A percentile compares a stretch with the other conserved stretches of the same genome.
Conservation (phyloP, 768 basidiomycete genomes). For the Rhodosporidiobolus odoratus region DNA sequence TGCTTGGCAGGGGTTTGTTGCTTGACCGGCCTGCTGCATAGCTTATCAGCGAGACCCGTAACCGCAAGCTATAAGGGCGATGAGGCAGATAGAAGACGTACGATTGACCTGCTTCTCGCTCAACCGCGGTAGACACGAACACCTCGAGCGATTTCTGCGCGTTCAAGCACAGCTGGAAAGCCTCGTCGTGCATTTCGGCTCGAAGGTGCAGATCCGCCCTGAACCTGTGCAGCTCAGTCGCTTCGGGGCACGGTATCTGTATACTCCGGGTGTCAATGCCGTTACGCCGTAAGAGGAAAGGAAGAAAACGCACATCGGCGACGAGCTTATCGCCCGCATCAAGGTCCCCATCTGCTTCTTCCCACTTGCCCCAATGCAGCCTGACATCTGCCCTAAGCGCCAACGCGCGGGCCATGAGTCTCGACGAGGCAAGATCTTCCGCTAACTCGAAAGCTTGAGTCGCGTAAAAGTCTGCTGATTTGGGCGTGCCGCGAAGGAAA, state of each 20-base stretch:
- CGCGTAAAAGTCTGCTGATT: slow-evolving; percentile 78
- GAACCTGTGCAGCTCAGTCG: slow-evolving; percentile 12
- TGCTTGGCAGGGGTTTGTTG: slow-evolving; percentile 8
- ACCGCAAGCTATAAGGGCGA: too few relatives aligned
- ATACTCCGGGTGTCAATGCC: slow-evolving; percentile 20
- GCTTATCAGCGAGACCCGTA: too few relatives aligned
- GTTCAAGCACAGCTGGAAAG: slow-evolving; percentile 3
- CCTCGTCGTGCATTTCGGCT: not conserved
- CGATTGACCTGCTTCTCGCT: slow-evolving; percentile 7
- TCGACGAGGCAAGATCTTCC: slow-evolving; percentile 60
- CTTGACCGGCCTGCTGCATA: slow-evolving; percentile 3
- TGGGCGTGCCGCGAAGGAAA: slow-evolving; percentile 67
- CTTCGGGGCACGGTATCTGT: slow-evolving; percentile 53
- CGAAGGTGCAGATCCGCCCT: slow-evolving; percentile 29
- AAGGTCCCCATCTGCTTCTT: slow-evolving; percentile 58
- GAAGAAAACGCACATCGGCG: slow-evolving; percentile 46
- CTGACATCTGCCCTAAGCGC: slow-evolving; percentile 66
- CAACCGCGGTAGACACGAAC: slow-evolving; percentile 11
- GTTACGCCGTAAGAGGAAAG: slow-evolving; percentile 50
- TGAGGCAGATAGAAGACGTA: not conserved
- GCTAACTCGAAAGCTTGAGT: slow-evolving; percentile 72
- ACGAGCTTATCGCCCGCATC: slow-evolving; percentile 53
- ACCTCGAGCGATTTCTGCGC: slow-evolving; percentile 31
- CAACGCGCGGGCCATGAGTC: slow-evolving; percentile 61
- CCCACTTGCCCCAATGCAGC: slow-evolving; percentile 58